phyloP scores from a whole-genome alignment of 805 yeast species.

The Lipomyces starkeyi region DNA sequence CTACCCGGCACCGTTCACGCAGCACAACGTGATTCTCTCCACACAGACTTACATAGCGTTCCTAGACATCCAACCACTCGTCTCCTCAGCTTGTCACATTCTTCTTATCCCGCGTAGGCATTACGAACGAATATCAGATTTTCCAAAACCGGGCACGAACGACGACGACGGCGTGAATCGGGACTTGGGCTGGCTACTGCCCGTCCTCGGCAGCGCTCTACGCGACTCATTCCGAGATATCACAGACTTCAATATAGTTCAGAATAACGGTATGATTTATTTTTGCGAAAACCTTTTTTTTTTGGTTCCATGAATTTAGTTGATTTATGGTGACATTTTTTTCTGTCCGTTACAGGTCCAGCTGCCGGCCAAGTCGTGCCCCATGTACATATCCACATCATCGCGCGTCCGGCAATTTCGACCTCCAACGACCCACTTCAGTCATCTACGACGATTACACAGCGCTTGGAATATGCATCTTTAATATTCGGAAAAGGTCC shows the following conservation, averaged over 20 bases:
- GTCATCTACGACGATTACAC: conserved; percentile 6
- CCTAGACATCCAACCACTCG: conserved; percentile 49
- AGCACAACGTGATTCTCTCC: conserved; percentile 18
- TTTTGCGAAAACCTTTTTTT: too few species aligned
- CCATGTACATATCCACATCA: conserved; percentile 90
- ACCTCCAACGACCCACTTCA: neutral
- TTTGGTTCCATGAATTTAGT: too few species aligned
- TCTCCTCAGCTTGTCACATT: conserved; percentile 46
- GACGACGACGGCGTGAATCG: conserved; percentile 13
- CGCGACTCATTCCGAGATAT: conserved; percentile 33
- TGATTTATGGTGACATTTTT: neutral
- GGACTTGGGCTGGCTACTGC: conserved; percentile 42
- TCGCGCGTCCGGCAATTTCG: conserved; percentile 59
- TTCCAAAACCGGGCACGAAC: conserved; percentile 39
- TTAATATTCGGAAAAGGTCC: conserved; percentile 46
- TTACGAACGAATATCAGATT: conserved; percentile 41
- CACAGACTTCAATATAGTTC: conserved; percentile 47
- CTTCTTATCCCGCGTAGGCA: conserved; percentile 48
- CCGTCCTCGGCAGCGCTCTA: conserved; percentile 42
- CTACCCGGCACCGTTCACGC: neutral
- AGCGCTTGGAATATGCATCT: conserved; percentile 39
- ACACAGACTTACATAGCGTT: conserved; percentile 41
- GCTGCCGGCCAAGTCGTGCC: conserved; percentile 93
- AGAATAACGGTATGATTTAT: conserved; percentile 61
- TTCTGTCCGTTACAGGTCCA: conserved; percentile 39